phyloP scores from a whole-genome alignment of 768 basidiomycete genomes.

The Tulasnella sp. region DNA sequence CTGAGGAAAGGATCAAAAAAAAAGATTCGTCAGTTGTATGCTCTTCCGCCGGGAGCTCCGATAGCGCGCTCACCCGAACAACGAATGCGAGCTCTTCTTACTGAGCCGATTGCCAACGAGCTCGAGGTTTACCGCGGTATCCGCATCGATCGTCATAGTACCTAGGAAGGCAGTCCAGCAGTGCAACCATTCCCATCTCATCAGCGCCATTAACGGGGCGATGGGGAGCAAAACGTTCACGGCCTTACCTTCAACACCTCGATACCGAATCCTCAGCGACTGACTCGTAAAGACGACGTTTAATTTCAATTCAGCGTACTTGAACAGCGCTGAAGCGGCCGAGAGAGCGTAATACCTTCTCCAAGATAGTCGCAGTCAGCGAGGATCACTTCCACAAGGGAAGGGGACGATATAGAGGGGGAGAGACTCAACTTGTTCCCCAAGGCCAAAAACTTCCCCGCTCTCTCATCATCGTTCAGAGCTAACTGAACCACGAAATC shows the following conservation, averaged over 20 bases:
- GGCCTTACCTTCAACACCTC: slow-evolving; percentile 62
- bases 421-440: slow-evolving; percentile 68
- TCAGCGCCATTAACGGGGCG: too few relatives aligned
- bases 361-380: neutral
- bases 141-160: slow-evolving; percentile 92
- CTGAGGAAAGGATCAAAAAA: slow-evolving; percentile 45
- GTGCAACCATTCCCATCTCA: neutral
- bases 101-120: slow-evolving; percentile 74
- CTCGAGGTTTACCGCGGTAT: slow-evolving; percentile 87
- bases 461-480: slow-evolving; percentile 78
- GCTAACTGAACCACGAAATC: slow-evolving; percentile 79
- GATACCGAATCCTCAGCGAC: slow-evolving; percentile 75
- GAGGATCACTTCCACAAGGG: too few relatives aligned
- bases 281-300: slow-evolving; percentile 70
- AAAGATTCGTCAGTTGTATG: neutral
- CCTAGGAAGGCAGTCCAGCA: slow-evolving; percentile 49
- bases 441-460: slow-evolving; percentile 75
- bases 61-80: slow-evolving; percentile 65
- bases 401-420: too few relatives aligned
- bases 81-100: slow-evolving; percentile 70
- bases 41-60: neutral
- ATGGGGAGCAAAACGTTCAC: too few relatives aligned
- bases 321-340: slow-evolving; percentile 84
- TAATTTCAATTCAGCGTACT: slow-evolving; percentile 70
- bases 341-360: slow-evolving; percentile 85